Evolutionary conservation across 257 asterid species (phyloP).

Genomic region (Paraleonurus japonicus): DNA sequence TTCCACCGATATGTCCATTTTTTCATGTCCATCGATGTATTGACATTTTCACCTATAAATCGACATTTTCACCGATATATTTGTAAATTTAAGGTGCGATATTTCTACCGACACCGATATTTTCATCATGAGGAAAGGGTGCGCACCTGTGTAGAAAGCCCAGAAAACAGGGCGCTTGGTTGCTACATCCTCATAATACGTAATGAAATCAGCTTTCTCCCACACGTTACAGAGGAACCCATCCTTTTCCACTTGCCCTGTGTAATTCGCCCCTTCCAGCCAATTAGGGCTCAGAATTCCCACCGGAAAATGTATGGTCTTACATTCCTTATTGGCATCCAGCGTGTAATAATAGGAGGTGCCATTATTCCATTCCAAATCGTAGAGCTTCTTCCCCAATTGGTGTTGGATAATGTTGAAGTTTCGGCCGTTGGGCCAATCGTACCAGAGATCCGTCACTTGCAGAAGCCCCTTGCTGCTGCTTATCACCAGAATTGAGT

Average conservation of each 20-base stretch:
- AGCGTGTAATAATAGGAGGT: constrained; percentile 63
- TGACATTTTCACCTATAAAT: too few species aligned
- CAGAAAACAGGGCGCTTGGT: constrained; percentile 67
- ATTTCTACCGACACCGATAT: too few species aligned
- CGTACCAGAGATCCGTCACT: constrained; percentile 62
- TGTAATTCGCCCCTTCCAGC: constrained; percentile 55
- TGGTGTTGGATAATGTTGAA: constrained; percentile 71
- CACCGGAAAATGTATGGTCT: constrained; percentile 36
- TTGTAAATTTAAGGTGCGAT: too few species aligned
- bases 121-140: too few species aligned
- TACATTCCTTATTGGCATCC: constrained; percentile 47
- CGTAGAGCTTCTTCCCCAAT: constrained; percentile 49
- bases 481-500: constrained; percentile 55
- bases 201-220: constrained; percentile 66
- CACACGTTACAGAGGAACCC: constrained; percentile 80
- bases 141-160: constrained; percentile 44
- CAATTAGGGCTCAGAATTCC: constrained; percentile 72
- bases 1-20: too few species aligned
- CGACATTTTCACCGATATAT: too few species aligned
- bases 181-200: constrained; percentile 69
- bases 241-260: constrained; percentile 52
- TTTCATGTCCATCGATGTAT: too few species aligned
- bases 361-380: constrained; percentile 74
- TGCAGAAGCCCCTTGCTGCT: constrained; percentile 45
- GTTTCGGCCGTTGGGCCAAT: constrained; percentile 65